A percentile compares a stretch with the other conserved stretches of the same genome.
Conservation (phyloP, 2,329 filamentous ascomycete species). For the Microdochium paspali region DNA sequence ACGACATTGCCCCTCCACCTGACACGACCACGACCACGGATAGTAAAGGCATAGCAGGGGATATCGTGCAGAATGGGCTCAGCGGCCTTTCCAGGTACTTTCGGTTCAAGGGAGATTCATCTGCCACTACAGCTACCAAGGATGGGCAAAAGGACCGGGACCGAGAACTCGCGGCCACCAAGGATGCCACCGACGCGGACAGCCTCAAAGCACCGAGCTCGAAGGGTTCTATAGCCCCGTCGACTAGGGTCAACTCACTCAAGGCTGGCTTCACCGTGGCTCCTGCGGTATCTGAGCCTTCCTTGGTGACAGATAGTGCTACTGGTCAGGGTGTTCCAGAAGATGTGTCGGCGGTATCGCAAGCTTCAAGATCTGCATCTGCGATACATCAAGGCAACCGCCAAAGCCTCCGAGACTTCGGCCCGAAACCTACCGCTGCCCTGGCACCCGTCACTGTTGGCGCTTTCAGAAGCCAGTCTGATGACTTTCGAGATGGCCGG, state of each 20-base stretch:
- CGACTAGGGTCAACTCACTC: conserved; percentile 30
- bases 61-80: conserved; percentile 74
- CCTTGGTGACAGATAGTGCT: neutral
- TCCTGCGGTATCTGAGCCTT: conserved; percentile 21
- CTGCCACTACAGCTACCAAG: conserved; percentile 25
- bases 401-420: conserved; percentile 19
- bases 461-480: conserved; percentile 27
- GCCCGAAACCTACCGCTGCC: conserved; percentile 27
- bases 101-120: conserved; percentile 50
- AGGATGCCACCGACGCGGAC: conserved; percentile 23
- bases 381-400: conserved; percentile 9
- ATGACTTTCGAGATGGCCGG: neutral
- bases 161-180: conserved; percentile 10
- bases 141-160: conserved; percentile 11
- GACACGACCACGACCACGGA: conserved; percentile 49
- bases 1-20: conserved; percentile 73
- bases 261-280: conserved; percentile 21
- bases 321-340: neutral
- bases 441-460: conserved; percentile 39
- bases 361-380: neutral
- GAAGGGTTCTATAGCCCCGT: conserved; percentile 28
- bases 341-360: conserved; percentile 25
- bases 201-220: conserved; percentile 32
- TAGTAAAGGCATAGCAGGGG: conserved; percentile 59
- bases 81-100: conserved; percentile 71